Evolutionary conservation across 495 filamentous ascomycete species (phyloP), one percentile per base, ranked within the genome.

Genomic region (Friedmanniomyces simplex): DNA sequence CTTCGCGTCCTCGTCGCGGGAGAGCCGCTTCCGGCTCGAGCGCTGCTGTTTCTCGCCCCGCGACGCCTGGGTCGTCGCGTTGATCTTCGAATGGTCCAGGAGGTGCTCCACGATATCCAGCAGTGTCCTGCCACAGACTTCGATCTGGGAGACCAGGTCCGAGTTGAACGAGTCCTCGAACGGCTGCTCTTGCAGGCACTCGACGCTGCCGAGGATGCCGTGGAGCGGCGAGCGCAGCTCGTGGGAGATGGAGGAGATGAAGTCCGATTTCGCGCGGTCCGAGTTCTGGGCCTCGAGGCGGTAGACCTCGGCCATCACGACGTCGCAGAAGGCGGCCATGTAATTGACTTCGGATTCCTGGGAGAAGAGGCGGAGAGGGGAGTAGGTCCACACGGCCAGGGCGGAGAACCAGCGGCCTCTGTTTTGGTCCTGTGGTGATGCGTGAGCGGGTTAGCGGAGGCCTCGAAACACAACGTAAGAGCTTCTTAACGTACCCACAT

Each of bases 91-190:
- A 45, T 62, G 66, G 34, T 71, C 66, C 0, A 71, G 55, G 8
- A 69, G 50, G 24, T 66, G 62, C n/a, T 66, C 51, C 2, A 69
- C 52, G 10, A 67, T 71, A 46, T 69, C 67, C 1, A 68, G 58
- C 3, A 71, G 58, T 2, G 67, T 71, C 18, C 60, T 54, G 1
- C 63, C 67, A 39, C 67, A 71, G 16, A 56, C 60, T 1, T 62
- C 57, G 32, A 69, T 61, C 20, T 68, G 63, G 12, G 56, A 42
- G 13, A 68, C 52, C 57, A 69, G 61, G 2, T 39, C 46, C 1
- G 26, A 16, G 48, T 64, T 65, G 39, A 64, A 68, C 2, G 54
- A 51, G 36, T 66, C 61, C 5, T 54, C 20, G 12, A 14, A 24
- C 0, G 48, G n/a, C 18, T 61, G 67, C 21, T 68, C 69, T 16